Percentiles rank a stretch among this genome's conserved stretches.
Conservation (phyloP, 1,284 basidiomycete species). For the Trametes hirsuta region DNA sequence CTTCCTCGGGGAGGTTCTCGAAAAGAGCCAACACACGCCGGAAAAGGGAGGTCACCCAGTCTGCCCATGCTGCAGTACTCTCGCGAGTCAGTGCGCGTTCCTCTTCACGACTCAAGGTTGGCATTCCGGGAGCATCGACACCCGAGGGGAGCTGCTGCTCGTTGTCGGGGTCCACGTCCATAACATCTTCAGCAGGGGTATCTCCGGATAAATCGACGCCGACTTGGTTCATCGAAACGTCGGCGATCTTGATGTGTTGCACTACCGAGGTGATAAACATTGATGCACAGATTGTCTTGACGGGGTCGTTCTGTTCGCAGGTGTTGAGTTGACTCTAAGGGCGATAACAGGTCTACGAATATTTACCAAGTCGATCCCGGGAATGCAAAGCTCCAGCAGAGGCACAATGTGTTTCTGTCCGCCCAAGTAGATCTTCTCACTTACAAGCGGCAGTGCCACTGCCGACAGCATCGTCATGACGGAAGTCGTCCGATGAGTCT, state of each 20-base stretch:
- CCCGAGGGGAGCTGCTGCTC: conserved; percentile 55
- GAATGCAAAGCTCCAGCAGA: conserved; percentile 87
- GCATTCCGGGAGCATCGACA: conserved; percentile 51
- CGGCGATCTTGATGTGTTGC: conserved; percentile 84
- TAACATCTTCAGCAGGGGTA: conserved; percentile 53
- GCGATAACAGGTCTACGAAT: not conserved
- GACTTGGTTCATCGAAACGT: conserved; percentile 66
- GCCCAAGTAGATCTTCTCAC: conserved; percentile 78
- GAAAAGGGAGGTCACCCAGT: conserved; percentile 91
- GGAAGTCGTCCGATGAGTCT: conserved; percentile 92
- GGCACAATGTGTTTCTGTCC: conserved; percentile 91
- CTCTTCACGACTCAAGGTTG: conserved; percentile 64
- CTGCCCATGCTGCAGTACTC: conserved; percentile 83
- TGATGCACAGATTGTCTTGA: conserved; percentile 85
- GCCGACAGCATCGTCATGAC: conserved; percentile 89
- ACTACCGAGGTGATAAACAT: conserved; percentile 80
- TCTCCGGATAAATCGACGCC: conserved; percentile 57
- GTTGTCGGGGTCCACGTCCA: conserved; percentile 53
- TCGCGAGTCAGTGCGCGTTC: conserved; percentile 77
- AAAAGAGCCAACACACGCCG: conserved; percentile 86
- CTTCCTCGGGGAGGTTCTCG: conserved; percentile 94
- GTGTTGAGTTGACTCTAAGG: not conserved
- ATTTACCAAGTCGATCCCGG: conserved; percentile 85
- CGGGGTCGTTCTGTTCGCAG: conserved; percentile 79
- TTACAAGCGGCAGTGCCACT: conserved; percentile 79